Conservation (phyloP, 306 rosid genomes). For the Lithocarpus polystachyus region DNA sequence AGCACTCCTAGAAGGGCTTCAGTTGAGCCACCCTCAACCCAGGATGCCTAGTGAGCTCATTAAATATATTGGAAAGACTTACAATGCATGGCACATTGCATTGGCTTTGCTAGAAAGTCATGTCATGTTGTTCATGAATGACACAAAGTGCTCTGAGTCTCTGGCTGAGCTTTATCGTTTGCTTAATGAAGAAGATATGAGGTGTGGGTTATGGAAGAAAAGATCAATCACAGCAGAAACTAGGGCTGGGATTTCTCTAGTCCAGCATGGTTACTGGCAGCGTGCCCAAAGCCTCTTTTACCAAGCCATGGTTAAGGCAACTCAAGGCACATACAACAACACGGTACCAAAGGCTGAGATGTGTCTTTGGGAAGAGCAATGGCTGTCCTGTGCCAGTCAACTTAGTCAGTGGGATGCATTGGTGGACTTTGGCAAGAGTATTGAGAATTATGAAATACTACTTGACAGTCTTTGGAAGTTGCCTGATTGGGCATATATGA, state of each 20-base stretch:
- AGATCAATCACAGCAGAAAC: conserved; percentile 89
- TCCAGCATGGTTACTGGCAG: conserved; percentile 99
- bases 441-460: conserved; percentile 93
- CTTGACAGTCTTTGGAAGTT: conserved; percentile 95
- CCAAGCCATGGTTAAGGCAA: conserved; percentile 98
- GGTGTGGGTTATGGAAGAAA: conserved; percentile 98
- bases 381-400: conserved; percentile 91
- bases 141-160: conserved; percentile 90
- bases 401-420: conserved; percentile 98
- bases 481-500: conserved; percentile 98
- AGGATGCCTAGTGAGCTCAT: conserved; percentile 99
- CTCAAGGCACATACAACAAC: conserved; percentile 96
- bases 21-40: conserved; percentile 98
- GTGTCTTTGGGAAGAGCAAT: conserved; percentile 99
- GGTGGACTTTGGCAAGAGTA: conserved; percentile 89
- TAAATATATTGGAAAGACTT: conserved; percentile 93
- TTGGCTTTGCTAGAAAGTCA: conserved; percentile 96
- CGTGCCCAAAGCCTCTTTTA: conserved; percentile 98
- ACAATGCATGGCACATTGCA: conserved; percentile 98
- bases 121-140: conserved; percentile 82
- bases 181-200: conserved; percentile 98
- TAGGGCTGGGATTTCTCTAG: conserved; percentile 94
- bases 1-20: conserved; percentile 98
- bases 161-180: conserved; percentile 95
- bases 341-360: conserved; percentile 98